Evolutionary conservation across 257 asterid species (phyloP).

Genomic region (Penstemon davidsonii): DNA sequence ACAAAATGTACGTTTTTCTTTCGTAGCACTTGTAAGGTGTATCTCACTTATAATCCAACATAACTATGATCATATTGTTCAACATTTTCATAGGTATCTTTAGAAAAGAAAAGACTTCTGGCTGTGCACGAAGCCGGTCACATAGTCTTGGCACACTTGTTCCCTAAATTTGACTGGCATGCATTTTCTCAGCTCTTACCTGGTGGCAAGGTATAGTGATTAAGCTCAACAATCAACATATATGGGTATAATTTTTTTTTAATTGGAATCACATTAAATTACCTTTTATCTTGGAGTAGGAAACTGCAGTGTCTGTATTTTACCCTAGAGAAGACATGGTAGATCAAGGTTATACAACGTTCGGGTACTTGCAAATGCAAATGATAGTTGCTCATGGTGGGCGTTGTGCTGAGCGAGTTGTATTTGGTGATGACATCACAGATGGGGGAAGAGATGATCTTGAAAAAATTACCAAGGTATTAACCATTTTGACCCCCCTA

Average conservation of each 20-base stretch:
- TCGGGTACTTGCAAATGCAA: constrained; percentile 98
- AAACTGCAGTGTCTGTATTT: constrained; percentile 94
- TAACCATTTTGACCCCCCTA: too few species aligned
- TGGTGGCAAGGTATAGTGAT: constrained; percentile 77
- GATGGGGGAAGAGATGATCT: constrained; percentile 95
- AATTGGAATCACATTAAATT: constrained; percentile 19
- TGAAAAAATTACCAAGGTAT: constrained; percentile 89
- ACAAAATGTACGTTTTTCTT: constrained; percentile 63
- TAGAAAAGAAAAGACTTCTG: constrained; percentile 72
- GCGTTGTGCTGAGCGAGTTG: constrained; percentile 90
- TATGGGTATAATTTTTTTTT: constrained; percentile 15
- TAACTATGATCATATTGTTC: constrained; percentile 20
- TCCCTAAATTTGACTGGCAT: constrained; percentile 97
- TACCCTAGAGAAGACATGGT: constrained; percentile 95
- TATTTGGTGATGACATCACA: constrained; percentile 87
- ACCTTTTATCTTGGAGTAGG: constrained; percentile 58
- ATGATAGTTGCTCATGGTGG: constrained; percentile 99
- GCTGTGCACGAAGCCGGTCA: constrained; percentile 99
- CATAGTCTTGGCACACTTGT: constrained; percentile 90
- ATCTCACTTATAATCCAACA: constrained; percentile 14
- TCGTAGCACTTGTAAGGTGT: constrained; percentile 20
- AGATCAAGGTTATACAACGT: constrained; percentile 85
- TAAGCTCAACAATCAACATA: background rate
- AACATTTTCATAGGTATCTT: constrained; percentile 54
- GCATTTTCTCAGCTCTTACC: constrained; percentile 99